Evolutionary conservation across 108 stramenopile genomes (phyloP).

Genomic region (Fragilaria crotonensis): DNA sequence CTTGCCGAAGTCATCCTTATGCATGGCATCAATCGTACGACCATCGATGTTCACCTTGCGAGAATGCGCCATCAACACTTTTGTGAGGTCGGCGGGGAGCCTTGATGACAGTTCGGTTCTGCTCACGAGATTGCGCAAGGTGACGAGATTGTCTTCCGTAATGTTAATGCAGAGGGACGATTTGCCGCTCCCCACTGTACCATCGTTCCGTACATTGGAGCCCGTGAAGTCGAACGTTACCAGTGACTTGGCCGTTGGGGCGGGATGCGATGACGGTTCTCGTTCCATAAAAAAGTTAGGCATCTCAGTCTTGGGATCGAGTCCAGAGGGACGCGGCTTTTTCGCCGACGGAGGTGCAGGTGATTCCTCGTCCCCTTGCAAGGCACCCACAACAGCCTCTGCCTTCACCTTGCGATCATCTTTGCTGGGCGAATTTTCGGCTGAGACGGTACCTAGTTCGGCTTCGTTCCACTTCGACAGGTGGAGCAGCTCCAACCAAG

Average conservation of each 20-base stretch:
- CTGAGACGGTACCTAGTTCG: constrained; percentile 6
- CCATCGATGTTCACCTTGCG: constrained; percentile 12
- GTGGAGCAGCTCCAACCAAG: constrained; percentile 84
- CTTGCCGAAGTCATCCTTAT: constrained; percentile 28
- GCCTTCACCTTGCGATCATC: too few species aligned
- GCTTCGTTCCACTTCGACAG: constrained; percentile 65
- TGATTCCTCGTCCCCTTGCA: too few species aligned
- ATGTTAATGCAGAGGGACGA: constrained; percentile 61
- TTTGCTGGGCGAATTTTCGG: neutral
- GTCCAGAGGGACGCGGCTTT: too few species aligned
- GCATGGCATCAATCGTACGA: constrained; percentile 26
- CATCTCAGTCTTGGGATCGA: too few species aligned
- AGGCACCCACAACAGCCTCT: too few species aligned
- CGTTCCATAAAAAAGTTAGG: too few species aligned
- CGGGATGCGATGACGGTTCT: too few species aligned
- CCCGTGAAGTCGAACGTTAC: constrained; percentile 12
- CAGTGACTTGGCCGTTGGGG: neutral
- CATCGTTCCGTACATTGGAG: constrained; percentile 10
- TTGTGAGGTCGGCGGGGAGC: constrained; percentile 45
- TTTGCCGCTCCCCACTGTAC: constrained; percentile 8
- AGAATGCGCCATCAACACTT: constrained; percentile 42
- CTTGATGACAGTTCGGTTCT: constrained; percentile 49
- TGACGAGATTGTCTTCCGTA: constrained; percentile 70
- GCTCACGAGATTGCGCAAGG: constrained; percentile 53
- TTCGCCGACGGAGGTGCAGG: too few species aligned